A percentile compares a stretch with the other conserved stretches of the same genome.
Evolutionary conservation across 352 stramenopile genomes (phyloP).

Genomic region (Pseudoperonospora humuli): DNA sequence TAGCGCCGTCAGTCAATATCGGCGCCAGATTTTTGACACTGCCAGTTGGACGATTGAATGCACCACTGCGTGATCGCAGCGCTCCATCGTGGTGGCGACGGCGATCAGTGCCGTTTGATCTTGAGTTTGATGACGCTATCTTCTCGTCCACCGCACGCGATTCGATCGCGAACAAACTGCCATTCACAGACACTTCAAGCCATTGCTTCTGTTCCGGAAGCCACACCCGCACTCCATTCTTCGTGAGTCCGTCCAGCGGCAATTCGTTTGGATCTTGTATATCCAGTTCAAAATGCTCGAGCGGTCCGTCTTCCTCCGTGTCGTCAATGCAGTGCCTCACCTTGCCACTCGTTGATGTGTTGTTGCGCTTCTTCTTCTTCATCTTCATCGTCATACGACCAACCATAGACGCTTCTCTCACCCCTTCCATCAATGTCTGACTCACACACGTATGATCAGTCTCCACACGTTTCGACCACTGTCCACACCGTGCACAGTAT

Average conservation of each 20-base stretch:
- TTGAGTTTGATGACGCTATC: slow-evolving; percentile 1
- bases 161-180: slow-evolving; percentile 61
- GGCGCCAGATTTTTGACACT: slow-evolving; percentile 28
- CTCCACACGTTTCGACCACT: slow-evolving; percentile 46
- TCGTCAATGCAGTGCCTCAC: slow-evolving; percentile 20
- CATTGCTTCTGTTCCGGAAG: slow-evolving; percentile 62
- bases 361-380: slow-evolving; percentile 8
- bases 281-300: slow-evolving; percentile 40
- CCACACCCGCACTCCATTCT: slow-evolving; percentile 75
- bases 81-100: slow-evolving; percentile 7
- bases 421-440: slow-evolving; percentile 15
- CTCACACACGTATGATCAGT: slow-evolving; percentile 40
- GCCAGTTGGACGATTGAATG: slow-evolving; percentile 55
- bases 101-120: slow-evolving; percentile 4
- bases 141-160: slow-evolving; percentile 20
- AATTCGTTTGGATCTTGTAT: slow-evolving; percentile 30
- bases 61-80: slow-evolving; percentile 35
- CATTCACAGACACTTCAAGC: slow-evolving; percentile 80
- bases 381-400: too few relatives aligned
- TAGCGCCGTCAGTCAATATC: slow-evolving; percentile 55
- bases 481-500: slow-evolving; percentile 35
- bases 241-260: slow-evolving; percentile 66
- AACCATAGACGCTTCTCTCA: neutral
- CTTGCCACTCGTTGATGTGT: neutral
- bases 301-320: slow-evolving; percentile 15